A percentile compares a stretch with the other conserved stretches of the same genome.
phyloP scores from a whole-genome alignment of 2,329 filamentous ascomycete genomes.

The Claviceps humidiphila region DNA sequence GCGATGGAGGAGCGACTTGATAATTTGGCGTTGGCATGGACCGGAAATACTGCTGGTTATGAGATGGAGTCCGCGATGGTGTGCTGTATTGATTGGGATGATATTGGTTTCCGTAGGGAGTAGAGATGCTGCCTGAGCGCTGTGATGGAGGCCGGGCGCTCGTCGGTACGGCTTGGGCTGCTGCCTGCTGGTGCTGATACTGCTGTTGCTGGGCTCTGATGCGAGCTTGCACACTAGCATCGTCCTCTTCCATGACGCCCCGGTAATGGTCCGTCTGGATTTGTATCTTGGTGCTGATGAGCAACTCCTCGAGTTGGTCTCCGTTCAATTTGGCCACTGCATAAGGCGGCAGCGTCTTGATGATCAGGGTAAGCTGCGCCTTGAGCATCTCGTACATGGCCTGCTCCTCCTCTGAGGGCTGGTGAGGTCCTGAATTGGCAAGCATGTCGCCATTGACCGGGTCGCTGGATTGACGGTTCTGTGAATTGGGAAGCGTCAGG shows the following conservation, averaged over 20 bases:
- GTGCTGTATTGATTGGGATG: slow-evolving; percentile 33
- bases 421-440: slow-evolving; percentile 50
- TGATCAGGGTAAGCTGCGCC: slow-evolving; percentile 58
- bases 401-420: slow-evolving; percentile 50
- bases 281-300: slow-evolving; percentile 67
- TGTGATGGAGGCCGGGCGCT: slow-evolving; percentile 19
- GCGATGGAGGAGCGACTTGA: slow-evolving; percentile 25
- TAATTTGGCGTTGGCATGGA: slow-evolving; percentile 24
- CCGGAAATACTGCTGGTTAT: slow-evolving; percentile 32
- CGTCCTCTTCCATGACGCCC: slow-evolving; percentile 76
- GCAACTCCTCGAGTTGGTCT: slow-evolving; percentile 69
- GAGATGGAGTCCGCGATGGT: slow-evolving; percentile 30
- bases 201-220: slow-evolving; percentile 26
- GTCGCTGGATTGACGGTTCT: slow-evolving; percentile 46
- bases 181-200: slow-evolving; percentile 8
- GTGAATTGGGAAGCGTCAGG: slow-evolving; percentile 50
- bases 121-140: slow-evolving; percentile 25
- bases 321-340: slow-evolving; percentile 77
- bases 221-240: slow-evolving; percentile 43
- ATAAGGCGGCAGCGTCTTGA: slow-evolving; percentile 67
- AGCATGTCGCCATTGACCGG: slow-evolving; percentile 56
- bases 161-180: slow-evolving; percentile 14
- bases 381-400: slow-evolving; percentile 60
- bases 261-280: slow-evolving; percentile 60
- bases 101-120: slow-evolving; percentile 30